phyloP scores from a whole-genome alignment of 768 basidiomycete genomes.

The Lactifluus pinguis region DNA sequence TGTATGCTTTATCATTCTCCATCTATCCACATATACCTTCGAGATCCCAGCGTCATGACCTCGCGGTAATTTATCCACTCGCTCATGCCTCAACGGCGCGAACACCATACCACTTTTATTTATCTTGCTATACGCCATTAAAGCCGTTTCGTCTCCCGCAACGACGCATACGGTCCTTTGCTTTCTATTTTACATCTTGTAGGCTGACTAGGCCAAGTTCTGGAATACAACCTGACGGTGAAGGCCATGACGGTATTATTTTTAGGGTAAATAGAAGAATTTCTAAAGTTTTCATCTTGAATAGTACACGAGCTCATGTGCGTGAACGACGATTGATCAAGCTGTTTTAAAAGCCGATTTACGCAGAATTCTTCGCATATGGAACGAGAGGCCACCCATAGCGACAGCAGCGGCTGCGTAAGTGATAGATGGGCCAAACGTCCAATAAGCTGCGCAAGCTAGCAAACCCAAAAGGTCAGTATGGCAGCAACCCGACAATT shows the following conservation, averaged over 20 bases:
- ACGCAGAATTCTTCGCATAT: slow-evolving; percentile 39
- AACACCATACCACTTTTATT: slow-evolving; percentile 10
- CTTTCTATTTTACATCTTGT: slow-evolving; percentile 3
- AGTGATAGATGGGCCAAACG: slow-evolving; percentile 73
- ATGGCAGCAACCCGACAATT: neutral
- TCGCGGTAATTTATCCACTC: slow-evolving; percentile 1
- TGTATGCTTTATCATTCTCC: slow-evolving; percentile 17
- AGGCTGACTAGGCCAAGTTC: neutral
- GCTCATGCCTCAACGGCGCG: neutral
- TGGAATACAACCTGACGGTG: neutral
- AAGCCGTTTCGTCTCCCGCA: slow-evolving; percentile 25
- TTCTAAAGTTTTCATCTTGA: neutral
- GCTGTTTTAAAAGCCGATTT: slow-evolving; percentile 25
- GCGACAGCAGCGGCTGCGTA: slow-evolving; percentile 55
- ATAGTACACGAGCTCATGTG: too few relatives aligned
- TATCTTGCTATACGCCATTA: slow-evolving; percentile 19
- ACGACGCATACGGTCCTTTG: slow-evolving; percentile 5
- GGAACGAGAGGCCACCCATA: slow-evolving; percentile 49
- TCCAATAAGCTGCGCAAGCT: slow-evolving; percentile 89
- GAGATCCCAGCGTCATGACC: neutral
- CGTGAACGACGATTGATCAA: neutral
- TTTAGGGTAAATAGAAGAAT: neutral
- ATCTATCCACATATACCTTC: slow-evolving; percentile 15
- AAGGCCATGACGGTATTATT: neutral
- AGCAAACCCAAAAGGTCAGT: neutral